Evolutionary conservation across 202 grass and related monocot genomes (phyloP).

Genomic region (Sporobolus alterniflorus): DNA sequence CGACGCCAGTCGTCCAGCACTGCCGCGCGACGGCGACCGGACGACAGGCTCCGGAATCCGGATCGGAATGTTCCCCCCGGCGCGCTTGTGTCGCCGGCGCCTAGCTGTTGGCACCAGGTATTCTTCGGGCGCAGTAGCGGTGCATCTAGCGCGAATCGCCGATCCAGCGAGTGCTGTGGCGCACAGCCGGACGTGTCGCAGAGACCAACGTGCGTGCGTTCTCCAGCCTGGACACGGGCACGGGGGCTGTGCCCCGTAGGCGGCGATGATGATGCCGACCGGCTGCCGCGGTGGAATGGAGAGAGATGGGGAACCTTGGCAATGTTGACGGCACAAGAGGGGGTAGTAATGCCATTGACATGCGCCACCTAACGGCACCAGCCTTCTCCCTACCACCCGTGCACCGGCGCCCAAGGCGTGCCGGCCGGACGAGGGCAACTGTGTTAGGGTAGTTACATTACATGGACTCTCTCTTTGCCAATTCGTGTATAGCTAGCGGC

Average conservation of each 20-base stretch:
- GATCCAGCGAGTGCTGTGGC: not conserved
- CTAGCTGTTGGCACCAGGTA: not conserved
- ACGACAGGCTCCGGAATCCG: not conserved
- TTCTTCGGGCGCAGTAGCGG: too few relatives aligned
- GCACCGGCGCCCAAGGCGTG: slow-evolving; percentile 2
- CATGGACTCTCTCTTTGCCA: too few relatives aligned
- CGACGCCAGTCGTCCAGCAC: not conserved
- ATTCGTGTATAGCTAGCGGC: too few relatives aligned
- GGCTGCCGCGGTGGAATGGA: not conserved
- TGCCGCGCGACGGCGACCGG: slow-evolving; percentile 33
- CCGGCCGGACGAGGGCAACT: too few relatives aligned
- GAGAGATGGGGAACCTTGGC: not conserved
- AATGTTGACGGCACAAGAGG: slow-evolving; percentile 4
- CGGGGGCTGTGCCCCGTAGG: not conserved
- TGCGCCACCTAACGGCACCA: slow-evolving; percentile 4
- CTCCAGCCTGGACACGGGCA: not conserved
- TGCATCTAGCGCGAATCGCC: not conserved
- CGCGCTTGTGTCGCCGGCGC: not conserved
- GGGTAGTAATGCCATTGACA: not conserved
- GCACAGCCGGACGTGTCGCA: not conserved
- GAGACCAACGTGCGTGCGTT: not conserved
- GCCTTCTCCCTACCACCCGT: slow-evolving; percentile 32
- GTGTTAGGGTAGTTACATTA: too few relatives aligned
- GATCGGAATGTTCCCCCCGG: slow-evolving; percentile 51
- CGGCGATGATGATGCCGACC: not conserved